phyloP scores from a whole-genome alignment of 495 filamentous ascomycete species.

The Aspergillus nanangensis region DNA sequence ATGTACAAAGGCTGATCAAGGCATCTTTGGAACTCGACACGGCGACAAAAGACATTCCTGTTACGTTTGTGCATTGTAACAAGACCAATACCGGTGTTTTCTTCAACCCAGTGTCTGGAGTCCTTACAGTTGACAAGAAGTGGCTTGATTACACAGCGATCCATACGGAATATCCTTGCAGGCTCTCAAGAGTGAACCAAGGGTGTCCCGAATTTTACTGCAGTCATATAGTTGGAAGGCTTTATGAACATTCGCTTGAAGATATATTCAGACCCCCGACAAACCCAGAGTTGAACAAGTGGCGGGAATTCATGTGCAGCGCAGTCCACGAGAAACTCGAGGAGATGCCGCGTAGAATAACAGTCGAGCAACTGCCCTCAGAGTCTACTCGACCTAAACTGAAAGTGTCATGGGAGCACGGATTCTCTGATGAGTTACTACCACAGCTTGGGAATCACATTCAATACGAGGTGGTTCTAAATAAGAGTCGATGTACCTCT shows the following conservation, averaged over 20 bases:
- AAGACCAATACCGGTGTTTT: background rate
- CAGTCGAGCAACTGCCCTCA: background rate
- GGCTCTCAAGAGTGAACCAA: background rate
- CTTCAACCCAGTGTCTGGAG: background rate
- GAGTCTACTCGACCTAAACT: too few species aligned
- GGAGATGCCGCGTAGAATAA: background rate
- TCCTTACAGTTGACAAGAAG: background rate
- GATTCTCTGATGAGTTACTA: background rate
- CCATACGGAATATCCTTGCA: background rate
- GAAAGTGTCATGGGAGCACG: background rate
- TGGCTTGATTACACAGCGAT: background rate
- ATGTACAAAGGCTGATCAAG: conserved; percentile 17
- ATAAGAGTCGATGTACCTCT: background rate
- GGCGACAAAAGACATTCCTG: background rate
- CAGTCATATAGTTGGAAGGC: background rate
- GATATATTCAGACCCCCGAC: background rate
- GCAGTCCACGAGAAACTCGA: background rate
- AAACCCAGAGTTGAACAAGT: background rate
- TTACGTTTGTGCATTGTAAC: background rate
- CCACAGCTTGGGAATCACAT: background rate
- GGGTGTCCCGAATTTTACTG: background rate
- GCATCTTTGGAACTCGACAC: conserved; percentile 16
- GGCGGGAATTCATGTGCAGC: background rate
- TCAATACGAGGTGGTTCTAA: background rate
- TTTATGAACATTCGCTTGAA: background rate